Evolutionary conservation across 345 rosid species (phyloP), one percentile per base, ranked within the genome.

Genomic region (Corchorus capsularis): DNA sequence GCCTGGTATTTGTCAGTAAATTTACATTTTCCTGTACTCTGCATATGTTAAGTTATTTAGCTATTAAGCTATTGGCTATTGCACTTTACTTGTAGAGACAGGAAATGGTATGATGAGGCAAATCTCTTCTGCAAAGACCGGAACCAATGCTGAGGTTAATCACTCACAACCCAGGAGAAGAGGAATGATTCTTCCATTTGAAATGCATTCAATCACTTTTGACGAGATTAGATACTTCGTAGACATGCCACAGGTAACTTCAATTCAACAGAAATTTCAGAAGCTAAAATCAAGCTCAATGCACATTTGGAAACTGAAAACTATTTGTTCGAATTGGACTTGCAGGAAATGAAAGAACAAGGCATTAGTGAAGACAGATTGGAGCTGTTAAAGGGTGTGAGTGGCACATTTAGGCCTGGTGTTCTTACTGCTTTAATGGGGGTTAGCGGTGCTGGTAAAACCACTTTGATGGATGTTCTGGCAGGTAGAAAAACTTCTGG

Each of bases 101-200:
- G 61, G 61, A 8, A 19, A 19, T 56, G 14, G 61, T 19, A 56
- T n/a, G 27, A 55, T 55, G 32, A 55, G 13, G 19, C 27, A 19
- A 55, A 27, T 55, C 60, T 55, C 32, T 55, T 55, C 60, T n/a
- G 22, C 60, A 20, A 56, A 19, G 34, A 56, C 61, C 19, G 34
- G 34, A 20, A 56, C 22, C 13, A 56, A 56, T 20, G 3, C 0
- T 32, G 61, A 56, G 61, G 34, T 8, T 19, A 10, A 19, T 32
- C 7, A 56, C 8, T 3, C 15, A 11, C 62, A 56, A 56, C 10
- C 35, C 22, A 81, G 53, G 56, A 87, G 74, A 65, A 86, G 55
- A 74, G 93, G 93, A 82, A 89, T 89, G 93, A 84, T 87, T 74
- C 90, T 88, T 77, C 87, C 91, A 72, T 89, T 86, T 77, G 81